Conservation (phyloP, 192 early-diverging fungal genomes). For the Cetraspora pellucida region DNA sequence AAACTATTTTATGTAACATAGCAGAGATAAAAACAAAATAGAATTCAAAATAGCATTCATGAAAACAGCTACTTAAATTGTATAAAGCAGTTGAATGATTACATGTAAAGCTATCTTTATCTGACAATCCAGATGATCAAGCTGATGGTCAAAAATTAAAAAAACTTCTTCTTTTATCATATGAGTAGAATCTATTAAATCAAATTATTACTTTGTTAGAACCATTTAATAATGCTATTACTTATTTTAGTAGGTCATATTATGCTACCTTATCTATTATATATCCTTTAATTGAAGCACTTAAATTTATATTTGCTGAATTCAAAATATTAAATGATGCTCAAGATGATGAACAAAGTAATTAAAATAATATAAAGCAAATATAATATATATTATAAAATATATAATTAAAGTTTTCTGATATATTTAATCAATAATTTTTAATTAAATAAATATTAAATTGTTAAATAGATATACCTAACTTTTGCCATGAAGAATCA, state of each 20-base stretch:
- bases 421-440: background rate
- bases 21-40: background rate
- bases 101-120: background rate
- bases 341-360: background rate
- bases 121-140: background rate
- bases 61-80: background rate
- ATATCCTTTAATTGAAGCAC: background rate
- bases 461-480: background rate
- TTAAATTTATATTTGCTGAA: background rate
- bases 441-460: background rate
- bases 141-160: background rate
- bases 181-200: constrained; percentile 1
- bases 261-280: constrained; percentile 2
- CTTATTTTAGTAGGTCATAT: background rate
- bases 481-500: background rate
- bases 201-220: background rate
- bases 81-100: background rate
- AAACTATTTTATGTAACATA: background rate
- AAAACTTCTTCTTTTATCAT: background rate
- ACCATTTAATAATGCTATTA: background rate
- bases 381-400: no score
- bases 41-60: constrained; percentile 12
- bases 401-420: background rate
- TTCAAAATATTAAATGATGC: background rate
- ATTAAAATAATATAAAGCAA: no score